Base-by-base conservation (phyloP, 2,329 filamentous ascomycete genomes). In the Exophiala spinifera region DNA sequence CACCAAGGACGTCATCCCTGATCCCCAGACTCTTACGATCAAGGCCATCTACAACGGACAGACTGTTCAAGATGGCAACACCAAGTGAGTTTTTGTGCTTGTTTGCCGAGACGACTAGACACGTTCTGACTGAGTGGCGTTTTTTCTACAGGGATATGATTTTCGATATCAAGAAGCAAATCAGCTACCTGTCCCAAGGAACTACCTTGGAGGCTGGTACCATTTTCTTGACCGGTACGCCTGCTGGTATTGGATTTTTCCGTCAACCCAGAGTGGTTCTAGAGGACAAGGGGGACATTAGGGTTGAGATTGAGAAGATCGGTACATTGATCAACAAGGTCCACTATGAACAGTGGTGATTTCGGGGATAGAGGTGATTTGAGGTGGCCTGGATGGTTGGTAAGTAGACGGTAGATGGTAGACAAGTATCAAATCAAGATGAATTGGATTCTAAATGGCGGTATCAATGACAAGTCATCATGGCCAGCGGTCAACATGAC, bases 221-320 rank as follows among this genome's bases (percentile, higher is more conserved):
- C 3, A 60, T 72, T 7, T 69, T 74, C 51, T 67, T 74, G 65
- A 74, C 71, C 1, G 72, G 73, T n/a, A 76, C 75, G 1, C 69
- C 69, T 0, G 67, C 71, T 0, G 74, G 75, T 25, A 74, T 77
- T 33, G 75, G 75, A 4, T 70, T 66, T 3, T 71, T 73, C 64
- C 66, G 70, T 17, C 66, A 69, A 23, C 72, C 72, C 0, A 72
- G 72, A 36, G 63, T 74, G 13, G 66, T 67, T 5, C 57, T 76
- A 21, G 65, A 66, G 8, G 56, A 72, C 51, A 68, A 67, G 2
- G 72, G 73, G 55, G 68, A 71, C 53, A 77, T 79, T 59, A 66
- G 71, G 0, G 73, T 79, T 8, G 74, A 78, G 55, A 63, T 75
- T 42, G 76, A 76, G 20, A 66, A 76, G 63, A 72, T 79, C 44